A percentile compares a stretch with the other conserved stretches of the same genome.
These are phyloP conservation scores for Pythium monospermum DNA, from an alignment of 352 stramenopile genomes.

Conservation along the genomic window DNA sequence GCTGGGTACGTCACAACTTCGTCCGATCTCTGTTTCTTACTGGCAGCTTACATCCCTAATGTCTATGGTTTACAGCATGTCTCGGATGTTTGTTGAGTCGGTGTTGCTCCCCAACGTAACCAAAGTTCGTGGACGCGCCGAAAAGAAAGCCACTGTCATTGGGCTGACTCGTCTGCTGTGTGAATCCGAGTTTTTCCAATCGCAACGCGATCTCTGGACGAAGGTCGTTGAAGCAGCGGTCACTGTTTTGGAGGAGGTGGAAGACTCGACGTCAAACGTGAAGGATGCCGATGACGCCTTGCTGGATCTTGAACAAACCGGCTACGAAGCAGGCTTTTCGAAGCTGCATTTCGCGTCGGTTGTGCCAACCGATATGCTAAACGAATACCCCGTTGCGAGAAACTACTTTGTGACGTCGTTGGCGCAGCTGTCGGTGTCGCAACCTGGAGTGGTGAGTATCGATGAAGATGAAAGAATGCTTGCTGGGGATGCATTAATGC, in stretches of 20 bases:
- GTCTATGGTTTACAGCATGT: slow-evolving; percentile 60
- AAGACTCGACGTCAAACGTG: slow-evolving; percentile 40
- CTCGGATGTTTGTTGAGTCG: slow-evolving; percentile 87
- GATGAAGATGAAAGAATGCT: too few relatives aligned
- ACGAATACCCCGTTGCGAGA: slow-evolving; percentile 57
- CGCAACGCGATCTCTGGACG: slow-evolving; percentile 49
- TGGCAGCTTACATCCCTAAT: too few relatives aligned
- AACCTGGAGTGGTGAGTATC: slow-evolving; percentile 58
- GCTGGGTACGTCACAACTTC: slow-evolving; percentile 53
- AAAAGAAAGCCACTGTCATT: slow-evolving; percentile 66
- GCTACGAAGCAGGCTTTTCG: slow-evolving; percentile 93
- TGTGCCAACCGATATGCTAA: slow-evolving; percentile 81
- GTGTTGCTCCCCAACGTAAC: slow-evolving; percentile 86
- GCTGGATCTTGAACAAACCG: slow-evolving; percentile 71
- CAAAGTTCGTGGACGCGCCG: slow-evolving; percentile 51
- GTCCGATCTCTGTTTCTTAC: too few relatives aligned
- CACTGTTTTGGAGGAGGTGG: slow-evolving; percentile 60
- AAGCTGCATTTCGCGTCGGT: slow-evolving; percentile 91
- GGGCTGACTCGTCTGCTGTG: slow-evolving; percentile 70
- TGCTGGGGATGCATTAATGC: neutral
- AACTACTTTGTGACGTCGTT: slow-evolving; percentile 66
- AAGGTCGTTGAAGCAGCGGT: slow-evolving; percentile 41
- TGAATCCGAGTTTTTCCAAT: slow-evolving; percentile 57
- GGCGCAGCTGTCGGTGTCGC: slow-evolving; percentile 56
- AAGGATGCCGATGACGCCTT: slow-evolving; percentile 83